Evolutionary conservation across 2,329 filamentous ascomycete species (phyloP), one percentile per base, ranked within the genome.

Genomic region (Pestalotiopsis sp.): DNA sequence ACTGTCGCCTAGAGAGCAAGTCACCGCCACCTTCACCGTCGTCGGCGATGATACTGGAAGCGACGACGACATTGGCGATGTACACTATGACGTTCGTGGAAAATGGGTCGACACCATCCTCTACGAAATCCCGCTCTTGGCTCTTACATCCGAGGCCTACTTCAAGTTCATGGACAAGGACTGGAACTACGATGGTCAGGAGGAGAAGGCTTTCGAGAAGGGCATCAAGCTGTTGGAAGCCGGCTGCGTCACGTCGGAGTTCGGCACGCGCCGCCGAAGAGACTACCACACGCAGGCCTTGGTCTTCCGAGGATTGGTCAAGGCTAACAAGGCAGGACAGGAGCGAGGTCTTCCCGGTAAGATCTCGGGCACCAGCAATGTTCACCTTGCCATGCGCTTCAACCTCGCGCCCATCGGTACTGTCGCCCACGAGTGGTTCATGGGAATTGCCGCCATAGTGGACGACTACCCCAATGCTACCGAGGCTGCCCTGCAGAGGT

Each of bases 381-480:
- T 99, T 3, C 95, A 98, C 79, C 90, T 99, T 73, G 96, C 96
- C 12, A 97, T 97, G 94, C 92, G 94, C 75, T 95, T 97, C 81
- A 90, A 90, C 59, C 89, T 98, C 60, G 83, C 90, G 3, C 94
- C 96, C 0, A 88, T 98, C 13, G 96, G 96, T 4, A 99, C 96
- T 0, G 88, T 90, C 1, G 96, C 96, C 0, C 96, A 99, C 77
- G 96, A 99, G 82, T 99, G 96, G 96, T 98, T 98, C 84, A 99
- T 99, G 96, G 95, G 94, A 57, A 95, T 97, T 71, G 96, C 96
- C 0, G 95, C 96, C 52, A 94, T 98, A 74, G 93, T 92, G 4
- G 87, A 93, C 71, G 89, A 98, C 80, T 99, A 99, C 78, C 87
- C 90, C 73, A 86, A 88, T 70, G 95, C 96, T 3, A 97, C 95